Evolutionary conservation across 768 basidiomycete species (phyloP).

Genomic region (Serendipita indica): DNA sequence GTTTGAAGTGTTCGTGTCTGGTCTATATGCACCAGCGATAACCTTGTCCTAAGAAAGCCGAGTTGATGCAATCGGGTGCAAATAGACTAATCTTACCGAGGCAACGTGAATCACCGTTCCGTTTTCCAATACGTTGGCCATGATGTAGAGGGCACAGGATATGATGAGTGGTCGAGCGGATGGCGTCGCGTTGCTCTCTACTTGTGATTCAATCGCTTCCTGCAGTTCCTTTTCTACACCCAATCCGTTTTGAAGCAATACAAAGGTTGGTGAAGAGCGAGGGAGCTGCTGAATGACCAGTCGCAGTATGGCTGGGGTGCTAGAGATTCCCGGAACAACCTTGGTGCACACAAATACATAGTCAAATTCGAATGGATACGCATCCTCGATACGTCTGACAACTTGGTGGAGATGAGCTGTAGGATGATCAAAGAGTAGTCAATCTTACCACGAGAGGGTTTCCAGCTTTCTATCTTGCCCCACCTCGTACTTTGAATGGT

Average conservation of each 20-base stretch:
- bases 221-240: slow-evolving; percentile 56
- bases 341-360: slow-evolving; percentile 59
- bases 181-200: slow-evolving; percentile 19
- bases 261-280: slow-evolving; percentile 41
- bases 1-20: not conserved
- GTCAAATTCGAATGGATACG: slow-evolving; percentile 43
- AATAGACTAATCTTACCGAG: not conserved
- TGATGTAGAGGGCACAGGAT: slow-evolving; percentile 40
- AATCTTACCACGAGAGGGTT: slow-evolving; percentile 30
- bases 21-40: not conserved
- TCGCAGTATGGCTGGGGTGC: slow-evolving; percentile 40
- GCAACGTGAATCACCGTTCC: slow-evolving; percentile 34
- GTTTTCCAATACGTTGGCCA: slow-evolving; percentile 29
- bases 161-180: slow-evolving; percentile 33
- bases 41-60: not conserved
- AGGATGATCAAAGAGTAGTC: not conserved
- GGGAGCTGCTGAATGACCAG: slow-evolving; percentile 35
- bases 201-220: slow-evolving; percentile 30
- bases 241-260: slow-evolving; percentile 57
- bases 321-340: slow-evolving; percentile 48
- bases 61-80: not conserved
- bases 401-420: slow-evolving; percentile 36
- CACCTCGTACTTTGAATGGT: slow-evolving; percentile 44
- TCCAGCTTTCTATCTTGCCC: slow-evolving; percentile 42
- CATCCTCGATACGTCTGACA: slow-evolving; percentile 41